phyloP scores from a whole-genome alignment of 148 eudicot species.

The Vaccinium darrowii region DNA sequence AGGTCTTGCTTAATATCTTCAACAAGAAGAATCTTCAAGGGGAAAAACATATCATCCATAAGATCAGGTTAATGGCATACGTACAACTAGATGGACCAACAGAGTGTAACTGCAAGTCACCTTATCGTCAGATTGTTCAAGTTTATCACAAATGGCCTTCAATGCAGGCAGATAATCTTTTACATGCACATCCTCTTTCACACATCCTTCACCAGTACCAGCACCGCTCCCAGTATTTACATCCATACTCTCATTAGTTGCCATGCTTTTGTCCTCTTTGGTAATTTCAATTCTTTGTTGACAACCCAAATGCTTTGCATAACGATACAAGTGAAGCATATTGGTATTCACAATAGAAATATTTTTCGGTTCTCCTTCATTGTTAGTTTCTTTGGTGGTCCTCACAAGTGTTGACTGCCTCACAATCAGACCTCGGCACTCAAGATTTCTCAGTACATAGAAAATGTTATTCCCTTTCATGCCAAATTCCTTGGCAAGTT shows the following conservation, averaged over 20 bases:
- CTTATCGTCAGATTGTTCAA: conserved; percentile 84
- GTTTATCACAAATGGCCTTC: conserved; percentile 81
- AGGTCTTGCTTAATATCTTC: conserved; percentile 80
- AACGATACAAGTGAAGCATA: conserved; percentile 80
- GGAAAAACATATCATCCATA: conserved; percentile 17
- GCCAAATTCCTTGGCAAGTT: conserved; percentile 73
- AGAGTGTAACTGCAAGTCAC: conserved; percentile 31
- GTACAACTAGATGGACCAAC: background rate
- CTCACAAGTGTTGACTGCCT: conserved; percentile 77
- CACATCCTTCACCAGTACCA: conserved; percentile 37
- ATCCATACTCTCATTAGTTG: conserved; percentile 35
- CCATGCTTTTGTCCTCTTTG: conserved; percentile 45
- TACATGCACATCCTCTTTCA: conserved; percentile 63
- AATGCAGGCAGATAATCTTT: conserved; percentile 78
- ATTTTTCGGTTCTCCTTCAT: conserved; percentile 40
- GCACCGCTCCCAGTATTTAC: conserved; percentile 34
- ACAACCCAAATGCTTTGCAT: conserved; percentile 76
- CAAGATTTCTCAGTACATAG: conserved; percentile 72
- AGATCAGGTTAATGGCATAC: conserved; percentile 2
- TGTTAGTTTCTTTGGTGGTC: conserved; percentile 52
- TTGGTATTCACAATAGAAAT: conserved; percentile 65
- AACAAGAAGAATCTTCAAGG: conserved; percentile 77
- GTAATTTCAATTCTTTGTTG: conserved; percentile 91
- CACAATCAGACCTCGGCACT: conserved; percentile 75
- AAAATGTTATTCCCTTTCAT: conserved; percentile 64